These are phyloP conservation scores for Penicillium ochrochloron DNA, from an alignment of 495 filamentous ascomycete species.

Conservation along the genomic window DNA sequence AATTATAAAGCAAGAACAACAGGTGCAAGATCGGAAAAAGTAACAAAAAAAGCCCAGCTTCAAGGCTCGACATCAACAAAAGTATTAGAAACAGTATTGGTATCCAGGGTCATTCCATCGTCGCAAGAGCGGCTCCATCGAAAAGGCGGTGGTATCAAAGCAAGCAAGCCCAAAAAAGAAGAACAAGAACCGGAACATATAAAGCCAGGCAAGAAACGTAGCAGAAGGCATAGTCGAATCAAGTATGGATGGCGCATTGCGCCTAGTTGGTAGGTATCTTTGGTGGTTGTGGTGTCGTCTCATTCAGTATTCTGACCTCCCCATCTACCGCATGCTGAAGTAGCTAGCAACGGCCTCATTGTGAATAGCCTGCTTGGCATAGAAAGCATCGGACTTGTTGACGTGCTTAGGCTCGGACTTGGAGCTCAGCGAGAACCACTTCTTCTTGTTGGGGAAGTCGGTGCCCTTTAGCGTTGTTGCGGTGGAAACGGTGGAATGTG, in stretches of 20 bases:
- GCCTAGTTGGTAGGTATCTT: not conserved
- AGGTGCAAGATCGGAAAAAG: not conserved
- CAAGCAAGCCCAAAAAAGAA: slow-evolving; percentile 8
- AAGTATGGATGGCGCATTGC: not conserved
- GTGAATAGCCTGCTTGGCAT: slow-evolving; percentile 29
- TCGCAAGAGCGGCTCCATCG: slow-evolving; percentile 19
- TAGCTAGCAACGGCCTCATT: slow-evolving; percentile 41
- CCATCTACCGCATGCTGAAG: slow-evolving; percentile 32
- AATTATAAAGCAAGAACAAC: not conserved
- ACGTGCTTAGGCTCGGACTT: slow-evolving; percentile 22
- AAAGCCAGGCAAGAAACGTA: no score
- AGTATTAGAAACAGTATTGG: slow-evolving; percentile 11
- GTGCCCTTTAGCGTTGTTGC: slow-evolving; percentile 36
- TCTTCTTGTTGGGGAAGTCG: slow-evolving; percentile 29
- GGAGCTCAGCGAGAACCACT: slow-evolving; percentile 32
- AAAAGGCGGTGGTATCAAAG: slow-evolving; percentile 18
- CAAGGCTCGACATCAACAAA: not conserved
- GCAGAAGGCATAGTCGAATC: not conserved
- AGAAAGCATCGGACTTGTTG: slow-evolving; percentile 9
- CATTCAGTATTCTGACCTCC: not conserved
- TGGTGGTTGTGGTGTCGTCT: not conserved
- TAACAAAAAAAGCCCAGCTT: not conserved
- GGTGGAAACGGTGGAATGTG: slow-evolving; percentile 33
- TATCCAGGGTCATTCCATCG: slow-evolving; percentile 25
- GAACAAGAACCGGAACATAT: not conserved